These are phyloP conservation scores for Medicago ruthenica DNA, from an alignment of 306 rosid species.

Conservation along the genomic window DNA sequence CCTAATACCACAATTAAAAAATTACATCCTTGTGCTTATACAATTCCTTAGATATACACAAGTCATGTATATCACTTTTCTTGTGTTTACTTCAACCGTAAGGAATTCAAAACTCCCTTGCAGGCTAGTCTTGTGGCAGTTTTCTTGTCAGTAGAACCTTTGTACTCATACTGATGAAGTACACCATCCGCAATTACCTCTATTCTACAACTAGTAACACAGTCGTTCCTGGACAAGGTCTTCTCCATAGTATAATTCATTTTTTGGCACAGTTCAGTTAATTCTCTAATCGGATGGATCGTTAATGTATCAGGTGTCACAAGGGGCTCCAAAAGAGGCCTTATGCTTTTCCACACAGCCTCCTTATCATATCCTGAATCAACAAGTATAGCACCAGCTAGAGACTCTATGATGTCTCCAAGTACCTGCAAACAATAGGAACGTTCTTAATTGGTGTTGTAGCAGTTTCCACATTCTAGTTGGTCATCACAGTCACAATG, in stretches of 20 bases:
- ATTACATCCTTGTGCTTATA: not conserved
- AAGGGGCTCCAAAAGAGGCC: conserved; percentile 75
- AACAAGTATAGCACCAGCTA: conserved; percentile 80
- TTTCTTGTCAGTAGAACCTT: conserved; percentile 29
- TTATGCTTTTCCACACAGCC: conserved; percentile 59
- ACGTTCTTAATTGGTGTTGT: conserved; percentile 2
- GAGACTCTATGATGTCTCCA: conserved; percentile 81
- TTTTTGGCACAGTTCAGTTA: conserved; percentile 55
- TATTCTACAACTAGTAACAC: conserved; percentile 38
- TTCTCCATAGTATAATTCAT: conserved; percentile 40
- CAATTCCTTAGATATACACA: conserved; percentile 21
- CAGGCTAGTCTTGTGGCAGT: conserved; percentile 56
- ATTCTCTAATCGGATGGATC: conserved; percentile 62
- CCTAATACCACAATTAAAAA: not conserved
- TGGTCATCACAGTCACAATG: not conserved
- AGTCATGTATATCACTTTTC: conserved; percentile 16
- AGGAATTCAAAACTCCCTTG: conserved; percentile 56
- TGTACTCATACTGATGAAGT: conserved; percentile 35
- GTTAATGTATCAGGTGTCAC: conserved; percentile 64
- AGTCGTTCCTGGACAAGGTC: conserved; percentile 15
- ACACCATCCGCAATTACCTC: conserved; percentile 58
- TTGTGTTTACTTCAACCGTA: conserved; percentile 53
- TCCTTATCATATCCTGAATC: conserved; percentile 70
- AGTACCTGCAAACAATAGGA: conserved; percentile 61
- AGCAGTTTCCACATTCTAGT: not conserved